These are phyloP conservation scores for Emmonsia crescens DNA, from an alignment of 2,329 filamentous ascomycete genomes.

Conservation along the genomic window DNA sequence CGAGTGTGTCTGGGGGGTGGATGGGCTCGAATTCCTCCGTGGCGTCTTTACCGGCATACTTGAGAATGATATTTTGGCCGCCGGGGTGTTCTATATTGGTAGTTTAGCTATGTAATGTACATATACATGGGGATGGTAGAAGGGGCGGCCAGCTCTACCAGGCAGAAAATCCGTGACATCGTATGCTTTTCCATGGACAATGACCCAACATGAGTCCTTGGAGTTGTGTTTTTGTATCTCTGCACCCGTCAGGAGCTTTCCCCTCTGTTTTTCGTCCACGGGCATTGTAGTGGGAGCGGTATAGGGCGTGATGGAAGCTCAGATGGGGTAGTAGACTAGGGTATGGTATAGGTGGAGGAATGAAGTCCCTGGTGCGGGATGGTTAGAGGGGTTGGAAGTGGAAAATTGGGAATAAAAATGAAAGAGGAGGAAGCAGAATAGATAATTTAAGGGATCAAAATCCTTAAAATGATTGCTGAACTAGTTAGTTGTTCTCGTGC, in stretches of 20 bases:
- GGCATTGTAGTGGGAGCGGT: slow-evolving; percentile 4
- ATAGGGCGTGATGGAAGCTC: not conserved
- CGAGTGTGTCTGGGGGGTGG: slow-evolving; percentile 75
- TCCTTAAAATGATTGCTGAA: too few relatives aligned
- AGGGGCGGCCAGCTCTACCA: slow-evolving; percentile 33
- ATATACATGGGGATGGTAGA: not conserved
- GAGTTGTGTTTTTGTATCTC: slow-evolving; percentile 65
- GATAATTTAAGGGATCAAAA: too few relatives aligned
- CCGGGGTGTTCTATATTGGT: slow-evolving; percentile 63
- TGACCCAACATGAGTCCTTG: slow-evolving; percentile 81
- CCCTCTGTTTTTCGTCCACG: slow-evolving; percentile 6
- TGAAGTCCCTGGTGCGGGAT: too few relatives aligned
- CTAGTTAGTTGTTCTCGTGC: too few relatives aligned
- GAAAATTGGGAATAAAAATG: too few relatives aligned
- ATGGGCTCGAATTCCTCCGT: slow-evolving; percentile 88
- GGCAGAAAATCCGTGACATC: slow-evolving; percentile 86
- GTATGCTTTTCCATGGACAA: slow-evolving; percentile 78
- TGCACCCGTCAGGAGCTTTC: slow-evolving; percentile 37
- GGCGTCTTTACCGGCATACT: slow-evolving; percentile 91
- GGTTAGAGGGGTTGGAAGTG: not conserved
- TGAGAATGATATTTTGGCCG: slow-evolving; percentile 84
- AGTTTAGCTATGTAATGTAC: not conserved
- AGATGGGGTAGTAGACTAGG: not conserved
- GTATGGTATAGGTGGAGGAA: too few relatives aligned
- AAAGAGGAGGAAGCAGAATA: too few relatives aligned